Percentiles rank a stretch among this genome's conserved stretches.
Conservation (phyloP, 2,329 filamentous ascomycete species). For the Penicillium capsulatum region DNA sequence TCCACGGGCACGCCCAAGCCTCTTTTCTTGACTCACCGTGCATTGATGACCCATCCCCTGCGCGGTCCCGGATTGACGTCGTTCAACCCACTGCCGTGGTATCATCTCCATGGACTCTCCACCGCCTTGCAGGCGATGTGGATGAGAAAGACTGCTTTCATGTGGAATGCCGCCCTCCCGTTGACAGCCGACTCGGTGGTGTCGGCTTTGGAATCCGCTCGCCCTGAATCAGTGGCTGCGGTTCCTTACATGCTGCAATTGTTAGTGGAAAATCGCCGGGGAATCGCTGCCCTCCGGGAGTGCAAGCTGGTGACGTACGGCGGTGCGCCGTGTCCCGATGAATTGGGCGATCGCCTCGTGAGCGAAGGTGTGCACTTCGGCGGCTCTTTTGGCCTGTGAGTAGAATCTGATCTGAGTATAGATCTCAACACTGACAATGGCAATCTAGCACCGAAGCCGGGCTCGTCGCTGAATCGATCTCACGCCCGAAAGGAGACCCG, state of each 20-base stretch:
- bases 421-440: constrained; percentile 9
- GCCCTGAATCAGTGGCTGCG: constrained; percentile 40
- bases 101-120: constrained; percentile 43
- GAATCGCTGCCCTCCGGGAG: constrained; percentile 33
- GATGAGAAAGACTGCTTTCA: constrained; percentile 39
- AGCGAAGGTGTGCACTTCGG: constrained; percentile 36
- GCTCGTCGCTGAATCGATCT: constrained; percentile 42
- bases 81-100: constrained; percentile 45
- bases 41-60: constrained; percentile 37
- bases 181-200: constrained; percentile 37
- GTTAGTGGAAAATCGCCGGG: constrained; percentile 35
- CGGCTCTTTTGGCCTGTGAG: constrained; percentile 42
- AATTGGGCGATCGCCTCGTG: constrained; percentile 40
- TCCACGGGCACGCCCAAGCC: constrained; percentile 49
- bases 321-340: constrained; percentile 42
- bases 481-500: constrained; percentile 35
- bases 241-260: constrained; percentile 44
- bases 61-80: constrained; percentile 37
- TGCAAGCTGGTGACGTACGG: constrained; percentile 42
- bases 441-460: constrained; percentile 42
- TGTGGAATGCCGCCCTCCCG: constrained; percentile 42
- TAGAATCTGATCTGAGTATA: neutral
- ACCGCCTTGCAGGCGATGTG: constrained; percentile 45
- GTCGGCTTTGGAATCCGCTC: constrained; percentile 33
- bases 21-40: constrained; percentile 42